Base-by-base conservation (phyloP, 768 basidiomycete genomes). In the Tephrocybe sp. region DNA sequence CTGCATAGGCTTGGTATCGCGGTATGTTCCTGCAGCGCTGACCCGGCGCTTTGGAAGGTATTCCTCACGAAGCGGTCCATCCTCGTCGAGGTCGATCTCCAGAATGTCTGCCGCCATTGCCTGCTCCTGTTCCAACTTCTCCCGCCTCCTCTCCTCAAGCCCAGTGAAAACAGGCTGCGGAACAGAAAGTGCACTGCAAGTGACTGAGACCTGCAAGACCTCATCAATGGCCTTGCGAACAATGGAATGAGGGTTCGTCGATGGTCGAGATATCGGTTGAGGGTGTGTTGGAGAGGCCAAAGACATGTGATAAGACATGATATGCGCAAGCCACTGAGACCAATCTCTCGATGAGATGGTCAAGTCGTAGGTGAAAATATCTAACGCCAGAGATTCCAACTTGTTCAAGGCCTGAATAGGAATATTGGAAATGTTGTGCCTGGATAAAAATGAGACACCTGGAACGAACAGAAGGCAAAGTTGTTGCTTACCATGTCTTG, bases 51-150 rank as follows among this genome's bases (percentile, higher is more conserved):
- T 81, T 12, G 90, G 90, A 48, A 91, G 66, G 56, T 92, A 91
- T 60, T 92, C 89, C 62, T 90, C 87, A 44, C 88, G 73, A 44
- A 92, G 73, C 28, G 90, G 90, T 2, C 90, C 90, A 61, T 90
- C 88, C 64, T 89, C 85, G 58, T 92, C 90, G 37, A 92, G 73
- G 68, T 92, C 84, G 46, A 92, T 88, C 60, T 90, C 88, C 34
- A 82, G 65, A 3, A 77, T 73, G 52, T 86, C 84, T 45, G 75
- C 68, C 11, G 59, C 65, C 58, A 65, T 59, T 17, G 68, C 67
- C 42, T 70, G 62, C 49, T 79, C 70, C 55, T 73, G 72, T 48
- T 80, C 79, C 17, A 74, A 51, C 39, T 73, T 77, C 52, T 84
- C 81, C 54, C 70, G 73, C 54, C 76, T 77, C 48, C 84, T 77